phyloP scores from a whole-genome alignment of 768 basidiomycete genomes.

The Astraeus odoratus region DNA sequence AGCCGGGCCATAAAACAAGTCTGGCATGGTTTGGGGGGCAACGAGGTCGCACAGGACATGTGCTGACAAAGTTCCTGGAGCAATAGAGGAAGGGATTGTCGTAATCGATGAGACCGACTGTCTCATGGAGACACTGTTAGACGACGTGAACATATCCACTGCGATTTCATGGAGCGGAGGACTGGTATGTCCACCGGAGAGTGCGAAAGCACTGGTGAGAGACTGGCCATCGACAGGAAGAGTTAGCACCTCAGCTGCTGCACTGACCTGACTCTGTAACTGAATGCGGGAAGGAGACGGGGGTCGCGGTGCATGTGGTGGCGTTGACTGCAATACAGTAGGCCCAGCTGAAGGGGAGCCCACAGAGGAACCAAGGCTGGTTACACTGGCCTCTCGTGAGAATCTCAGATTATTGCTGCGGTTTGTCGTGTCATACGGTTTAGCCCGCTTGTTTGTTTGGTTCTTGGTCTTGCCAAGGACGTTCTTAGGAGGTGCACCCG shows the following conservation, averaged over 20 bases:
- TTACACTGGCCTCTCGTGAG: constrained; percentile 50
- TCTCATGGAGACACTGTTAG: constrained; percentile 10
- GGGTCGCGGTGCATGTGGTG: constrained; percentile 16
- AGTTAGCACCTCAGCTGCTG: constrained; percentile 3
- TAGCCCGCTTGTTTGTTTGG: constrained; percentile 50
- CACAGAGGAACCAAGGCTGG: constrained; percentile 43
- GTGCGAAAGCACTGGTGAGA: constrained; percentile 1
- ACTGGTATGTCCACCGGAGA: constrained; percentile 7
- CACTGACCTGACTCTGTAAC: not conserved
- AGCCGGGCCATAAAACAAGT: constrained; percentile 54
- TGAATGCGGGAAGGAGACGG: constrained; percentile 9
- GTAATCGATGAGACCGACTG: constrained; percentile 15
- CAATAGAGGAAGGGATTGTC: constrained; percentile 12
- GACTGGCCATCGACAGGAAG: constrained; percentile 5
- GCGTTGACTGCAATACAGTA: constrained; percentile 23
- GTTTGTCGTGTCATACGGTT: constrained; percentile 54
- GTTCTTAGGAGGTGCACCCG: constrained; percentile 41
- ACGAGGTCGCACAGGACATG: constrained; percentile 15
- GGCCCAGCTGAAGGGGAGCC: constrained; percentile 34
- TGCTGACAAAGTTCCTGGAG: constrained; percentile 12
- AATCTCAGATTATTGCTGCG: constrained; percentile 35
- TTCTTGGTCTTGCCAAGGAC: constrained; percentile 39
- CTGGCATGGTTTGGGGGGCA: constrained; percentile 42
- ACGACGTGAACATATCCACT: constrained; percentile 10
- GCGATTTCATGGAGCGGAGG: constrained; percentile 6